A percentile compares a stretch with the other conserved stretches of the same genome.
Conservation (phyloP, 176 grass and related monocot genomes). For the Paspalum vaginatum region DNA sequence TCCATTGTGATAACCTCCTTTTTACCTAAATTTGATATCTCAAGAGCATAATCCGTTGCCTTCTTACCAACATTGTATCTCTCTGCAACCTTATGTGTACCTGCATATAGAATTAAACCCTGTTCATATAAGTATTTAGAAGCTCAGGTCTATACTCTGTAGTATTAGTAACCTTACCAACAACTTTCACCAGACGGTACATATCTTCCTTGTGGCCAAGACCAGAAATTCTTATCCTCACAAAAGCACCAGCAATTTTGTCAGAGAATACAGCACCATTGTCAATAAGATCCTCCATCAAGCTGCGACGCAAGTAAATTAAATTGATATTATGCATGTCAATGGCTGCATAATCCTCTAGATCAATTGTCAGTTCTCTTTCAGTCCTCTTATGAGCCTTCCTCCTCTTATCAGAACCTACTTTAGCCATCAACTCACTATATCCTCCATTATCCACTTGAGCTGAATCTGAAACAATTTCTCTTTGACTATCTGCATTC, state of each 20-base stretch:
- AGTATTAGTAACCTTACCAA: constrained; percentile 62
- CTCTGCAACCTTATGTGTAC: constrained; percentile 74
- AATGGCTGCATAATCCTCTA: constrained; percentile 88
- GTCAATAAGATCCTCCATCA: constrained; percentile 87
- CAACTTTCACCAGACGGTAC: constrained; percentile 93
- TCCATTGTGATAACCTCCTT: constrained; percentile 86
- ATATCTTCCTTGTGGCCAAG: constrained; percentile 93
- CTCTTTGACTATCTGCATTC: constrained; percentile 52
- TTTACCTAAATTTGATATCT: constrained; percentile 97
- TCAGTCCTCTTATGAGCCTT: constrained; percentile 69
- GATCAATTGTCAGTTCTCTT: constrained; percentile 55
- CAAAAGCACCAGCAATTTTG: constrained; percentile 91
- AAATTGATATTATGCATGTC: constrained; percentile 96
- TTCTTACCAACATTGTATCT: constrained; percentile 91
- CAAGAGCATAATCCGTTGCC: constrained; percentile 80
- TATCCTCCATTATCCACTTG: constrained; percentile 63
- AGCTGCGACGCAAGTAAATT: constrained; percentile 82
- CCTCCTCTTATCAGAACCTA: constrained; percentile 58
- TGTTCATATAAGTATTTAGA: constrained; percentile 42
- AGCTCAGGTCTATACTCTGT: constrained; percentile 11
- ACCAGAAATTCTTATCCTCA: constrained; percentile 83
- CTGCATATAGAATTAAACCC: constrained; percentile 58
- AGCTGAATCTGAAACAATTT: constrained; percentile 50
- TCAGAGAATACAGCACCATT: constrained; percentile 64
- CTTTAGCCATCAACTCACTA: constrained; percentile 41